Conservation (phyloP, 2,329 filamentous ascomycete genomes). For the Dactylellina drechsleri region DNA sequence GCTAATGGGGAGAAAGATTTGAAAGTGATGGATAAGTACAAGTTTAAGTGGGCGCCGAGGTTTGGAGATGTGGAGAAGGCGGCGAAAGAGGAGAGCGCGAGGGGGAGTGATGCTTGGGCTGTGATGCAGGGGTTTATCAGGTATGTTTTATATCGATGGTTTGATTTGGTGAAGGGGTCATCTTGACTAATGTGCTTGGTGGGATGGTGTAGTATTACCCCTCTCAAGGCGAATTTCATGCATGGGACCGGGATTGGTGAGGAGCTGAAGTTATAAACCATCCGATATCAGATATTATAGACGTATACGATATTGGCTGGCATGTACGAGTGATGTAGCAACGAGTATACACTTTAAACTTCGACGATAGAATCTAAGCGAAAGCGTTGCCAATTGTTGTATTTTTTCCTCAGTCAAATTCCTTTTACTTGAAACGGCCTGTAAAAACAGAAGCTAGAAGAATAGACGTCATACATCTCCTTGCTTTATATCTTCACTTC, state of each 20-base stretch:
- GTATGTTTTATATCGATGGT: constrained; percentile 64
- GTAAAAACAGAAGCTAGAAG: neutral
- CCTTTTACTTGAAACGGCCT: constrained; percentile 3
- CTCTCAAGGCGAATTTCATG: constrained; percentile 91
- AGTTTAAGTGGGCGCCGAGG: constrained; percentile 90
- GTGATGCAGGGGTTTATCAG: constrained; percentile 88
- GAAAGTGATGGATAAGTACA: constrained; percentile 64
- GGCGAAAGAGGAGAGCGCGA: constrained; percentile 63
- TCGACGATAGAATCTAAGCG: constrained; percentile 30
- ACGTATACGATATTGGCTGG: neutral
- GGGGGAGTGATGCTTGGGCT: constrained; percentile 89
- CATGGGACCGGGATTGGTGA: constrained; percentile 72
- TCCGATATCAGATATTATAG: neutral
- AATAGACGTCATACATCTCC: constrained; percentile 7
- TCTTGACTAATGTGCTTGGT: constrained; percentile 48
- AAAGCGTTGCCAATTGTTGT: constrained; percentile 42
- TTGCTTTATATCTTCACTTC: neutral
- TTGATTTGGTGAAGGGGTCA: constrained; percentile 11
- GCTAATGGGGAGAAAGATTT: constrained; percentile 73
- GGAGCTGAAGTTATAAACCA: constrained; percentile 81
- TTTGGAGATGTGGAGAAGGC: constrained; percentile 83
- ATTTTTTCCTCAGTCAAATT: constrained; percentile 53
- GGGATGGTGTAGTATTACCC: constrained; percentile 75
- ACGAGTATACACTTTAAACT: neutral
- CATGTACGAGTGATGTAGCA: neutral